Evolutionary conservation across 2,329 filamentous ascomycete species (phyloP), one percentile per base, ranked within the genome.

Genomic region (Colletotrichum magnum): DNA sequence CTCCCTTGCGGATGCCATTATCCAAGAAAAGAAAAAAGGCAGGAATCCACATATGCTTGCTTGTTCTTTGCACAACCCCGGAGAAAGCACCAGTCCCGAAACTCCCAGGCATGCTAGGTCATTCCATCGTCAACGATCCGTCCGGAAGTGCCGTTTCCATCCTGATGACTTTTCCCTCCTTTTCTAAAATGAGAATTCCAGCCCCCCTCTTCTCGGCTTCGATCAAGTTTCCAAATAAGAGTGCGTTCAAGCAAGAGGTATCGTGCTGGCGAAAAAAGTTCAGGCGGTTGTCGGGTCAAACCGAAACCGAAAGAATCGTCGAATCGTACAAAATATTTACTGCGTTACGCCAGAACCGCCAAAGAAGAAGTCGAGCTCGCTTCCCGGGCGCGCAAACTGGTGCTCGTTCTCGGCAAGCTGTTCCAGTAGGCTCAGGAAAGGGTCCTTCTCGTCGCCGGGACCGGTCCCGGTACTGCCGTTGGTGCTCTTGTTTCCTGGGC

Each of bases 361-460:
- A 32, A 95, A 81, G 75, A 95, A 95, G 80, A 94, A 95, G 77
- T 95, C 93, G 74, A 96, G 81, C 76, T 95, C 93, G 72, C 87
- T 91, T 13, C 91, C 92, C 10, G 90, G 88, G 0, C 88, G 84
- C 50, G 85, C 85, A 61, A 80, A 76, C 24, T 78, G 77, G 62
- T 92, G 88, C 79, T 95, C 93, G 74, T 94, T 94, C 79, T 96
- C 93, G 0, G 93, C 93, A 68, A 96, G 84, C 80, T 96, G 93
- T 77, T 96, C 93, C 43, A 96, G 82, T 50, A 96, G 80, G 70
- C 89, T 93, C 48, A 96, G 79, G 76, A 97, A 96, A 0, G 93
- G 93, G 75, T 96, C 94, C 74, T 93, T 94, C 73, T 95, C 93
- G 21, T 90, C 87, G 2, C 82, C 84, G 3, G 82, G 77, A 0